Conservation (phyloP, 805 yeast genomes). For the Saccharomycopsis schoenii region DNA sequence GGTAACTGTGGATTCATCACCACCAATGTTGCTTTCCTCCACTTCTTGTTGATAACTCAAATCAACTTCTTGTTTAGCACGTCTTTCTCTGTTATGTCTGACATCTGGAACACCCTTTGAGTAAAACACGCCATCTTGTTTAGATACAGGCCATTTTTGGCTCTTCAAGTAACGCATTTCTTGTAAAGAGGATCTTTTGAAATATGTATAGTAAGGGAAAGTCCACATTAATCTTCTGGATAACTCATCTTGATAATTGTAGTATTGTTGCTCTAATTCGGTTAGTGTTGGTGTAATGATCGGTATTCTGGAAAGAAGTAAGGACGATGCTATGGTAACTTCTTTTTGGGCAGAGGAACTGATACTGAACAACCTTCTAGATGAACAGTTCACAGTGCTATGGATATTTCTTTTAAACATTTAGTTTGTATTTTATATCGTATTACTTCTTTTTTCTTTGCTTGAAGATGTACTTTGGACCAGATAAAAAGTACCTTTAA, state of each 20-base stretch:
- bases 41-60: slow-evolving; percentile 37
- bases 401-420: not conserved
- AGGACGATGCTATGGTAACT: not conserved
- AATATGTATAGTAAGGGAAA: slow-evolving; percentile 88
- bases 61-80: slow-evolving; percentile 66
- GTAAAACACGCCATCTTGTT: slow-evolving; percentile 67
- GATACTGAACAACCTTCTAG: not conserved
- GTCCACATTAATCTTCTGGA: slow-evolving; percentile 95
- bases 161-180: slow-evolving; percentile 70
- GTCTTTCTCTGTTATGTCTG: slow-evolving; percentile 81
- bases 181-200: slow-evolving; percentile 79
- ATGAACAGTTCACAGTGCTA: not conserved
- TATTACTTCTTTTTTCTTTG: too few species aligned
- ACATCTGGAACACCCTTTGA: slow-evolving; percentile 81
- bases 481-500: too few species aligned
- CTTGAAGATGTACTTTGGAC: too few species aligned
- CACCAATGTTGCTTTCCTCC: slow-evolving; percentile 20
- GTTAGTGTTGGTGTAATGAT: slow-evolving; percentile 70
- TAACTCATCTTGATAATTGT: slow-evolving; percentile 74
- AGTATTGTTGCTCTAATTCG: slow-evolving; percentile 64
- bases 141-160: slow-evolving; percentile 65
- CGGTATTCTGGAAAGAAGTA: slow-evolving; percentile 55
- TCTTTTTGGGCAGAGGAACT: not conserved
- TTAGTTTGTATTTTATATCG: not conserved
- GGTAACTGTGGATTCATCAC: slow-evolving; percentile 49